Base-by-base conservation (phyloP, 2,329 filamentous ascomycete species). In the Thermochaetoides dissita region DNA sequence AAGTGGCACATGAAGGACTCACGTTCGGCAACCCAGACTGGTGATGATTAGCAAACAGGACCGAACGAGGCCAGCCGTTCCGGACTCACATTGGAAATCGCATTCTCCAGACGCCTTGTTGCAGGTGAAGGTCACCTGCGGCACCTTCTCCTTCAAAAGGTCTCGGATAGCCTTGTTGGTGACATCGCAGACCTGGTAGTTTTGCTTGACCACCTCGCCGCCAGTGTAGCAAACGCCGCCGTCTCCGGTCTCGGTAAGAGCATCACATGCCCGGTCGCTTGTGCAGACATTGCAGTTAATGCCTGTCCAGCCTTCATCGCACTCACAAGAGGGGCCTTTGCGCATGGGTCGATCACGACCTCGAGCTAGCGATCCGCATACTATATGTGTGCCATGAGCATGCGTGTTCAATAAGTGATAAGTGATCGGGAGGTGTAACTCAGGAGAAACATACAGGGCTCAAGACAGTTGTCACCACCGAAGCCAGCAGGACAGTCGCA, bases 211-310 rank as follows among this genome's bases (percentile, higher is more conserved):
- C 8, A 93, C 81, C 51, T 94, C 77, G 37, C 89, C 89, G 52
- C 89, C 81, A 56, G 84, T 81, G 59, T 95, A 96, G 65, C 91
- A 98, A 8, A 94, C 79, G 30, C 87, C 91, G 37, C 81, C 86
- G 47, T 85, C 74, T 3, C 75, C 75, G 10, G 81, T 78, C 4
- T 85, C 84, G 79, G 94, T 94, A 62, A 98, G 68, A 31, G 84
- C 79, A 58, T 91, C 77, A 57, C 91, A 98, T 10, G 84, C 88
- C 51, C 81, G 68, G 59, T 96, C 72, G 4, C 79, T 77, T 46
- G 81, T 79, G 63, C 91, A 98, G 43, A 98, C 85, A 55, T 91
- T 98, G 74, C 91, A 98, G 68, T 98, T 98, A 65, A 98, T 89
- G 49, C 91, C 91, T 34, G 76, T 76, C 91, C 91, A 98, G 43